Conservation (phyloP, 495 filamentous ascomycete species). For the Penicillium silybi region DNA sequence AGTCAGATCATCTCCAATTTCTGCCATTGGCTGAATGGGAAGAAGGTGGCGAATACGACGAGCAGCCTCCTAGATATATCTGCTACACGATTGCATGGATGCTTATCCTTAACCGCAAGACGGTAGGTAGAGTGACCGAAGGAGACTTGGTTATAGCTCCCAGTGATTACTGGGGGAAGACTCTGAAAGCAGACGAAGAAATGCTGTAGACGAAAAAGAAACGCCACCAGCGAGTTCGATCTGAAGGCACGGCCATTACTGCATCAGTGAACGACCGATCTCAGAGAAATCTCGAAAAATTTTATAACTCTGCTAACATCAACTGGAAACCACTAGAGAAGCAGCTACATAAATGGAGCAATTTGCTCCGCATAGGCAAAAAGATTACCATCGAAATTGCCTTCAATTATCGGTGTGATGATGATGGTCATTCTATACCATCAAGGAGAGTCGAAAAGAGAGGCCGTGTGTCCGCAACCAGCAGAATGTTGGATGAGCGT, state of each 20-base stretch:
- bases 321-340: slow-evolving; percentile 7
- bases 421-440: slow-evolving; percentile 5
- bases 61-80: slow-evolving; percentile 2
- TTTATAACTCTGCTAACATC: too few species aligned
- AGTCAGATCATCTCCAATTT: slow-evolving; percentile 1
- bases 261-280: too few species aligned
- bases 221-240: too few species aligned
- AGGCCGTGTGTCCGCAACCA: slow-evolving; percentile 14
- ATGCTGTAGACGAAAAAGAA: too few species aligned
- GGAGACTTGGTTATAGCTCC: slow-evolving; percentile 8
- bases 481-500: slow-evolving; percentile 13
- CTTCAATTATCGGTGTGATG: slow-evolving; percentile 12
- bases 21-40: slow-evolving; percentile 1
- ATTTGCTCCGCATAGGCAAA: slow-evolving; percentile 10
- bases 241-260: too few species aligned
- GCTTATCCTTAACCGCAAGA: slow-evolving; percentile 11
- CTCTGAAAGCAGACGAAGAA: slow-evolving; percentile 1
- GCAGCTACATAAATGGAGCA: slow-evolving; percentile 13
- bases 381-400: slow-evolving; percentile 8
- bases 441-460: slow-evolving; percentile 6
- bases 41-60: slow-evolving; percentile 1
- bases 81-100: slow-evolving; percentile 10
- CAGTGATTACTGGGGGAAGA: not conserved
- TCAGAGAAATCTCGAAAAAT: too few species aligned
- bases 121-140: slow-evolving; percentile 7